Base-by-base conservation (phyloP, 768 basidiomycete species). In the Lentinula sp. region DNA sequence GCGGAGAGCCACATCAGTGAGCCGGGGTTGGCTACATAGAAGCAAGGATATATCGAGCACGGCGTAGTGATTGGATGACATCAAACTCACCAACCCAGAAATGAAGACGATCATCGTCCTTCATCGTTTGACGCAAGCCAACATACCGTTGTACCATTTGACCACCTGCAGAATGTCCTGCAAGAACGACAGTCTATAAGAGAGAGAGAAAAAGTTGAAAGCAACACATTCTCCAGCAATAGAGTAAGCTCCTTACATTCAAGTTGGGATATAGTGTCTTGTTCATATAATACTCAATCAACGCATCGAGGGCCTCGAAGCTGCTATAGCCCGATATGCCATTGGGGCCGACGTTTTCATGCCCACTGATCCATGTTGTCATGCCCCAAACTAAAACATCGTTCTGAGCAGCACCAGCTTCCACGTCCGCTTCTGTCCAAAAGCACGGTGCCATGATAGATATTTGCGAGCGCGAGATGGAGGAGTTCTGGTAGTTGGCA, bases 381-480 rank as follows among this genome's bases (percentile, higher is more conserved):
- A 32, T 43, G n/a, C 51, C 57, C 57, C 57, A 63, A 35, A 59
- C 37, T 13, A 63, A 51, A 16, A 49, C 48, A 16, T 18, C 42
- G 4, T 9, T 11, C 32, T 43, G 31, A 35, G 58, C 57, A 16
- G 58, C 58, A 35, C 50, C 57, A 16, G 58, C 58, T 35, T 45
- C 23, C 7, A 59, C 39, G 46, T 63, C 62, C 2, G n/a, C 50
- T 15, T 63, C 39, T 39, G 57, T 60, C 50, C 35, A 53, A n/a
- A 46, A 63, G 51, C 58, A 60, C 8, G 62, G 62, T 3, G 62
- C 57, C 62, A 63, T 63, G 23, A 63, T 34, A 4, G 62, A 63
- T 5, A 63, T 48, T 59, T 59, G 50, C 2, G 48, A 42, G 5
- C 55, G 61, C 8, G 16, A 35, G 18, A 62, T 32, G 23, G 48